A percentile compares a stretch with the other conserved stretches of the same genome.
These are phyloP conservation scores for Thelonectria blattea DNA, from an alignment of 2,329 filamentous ascomycete species.

Conservation along the genomic window DNA sequence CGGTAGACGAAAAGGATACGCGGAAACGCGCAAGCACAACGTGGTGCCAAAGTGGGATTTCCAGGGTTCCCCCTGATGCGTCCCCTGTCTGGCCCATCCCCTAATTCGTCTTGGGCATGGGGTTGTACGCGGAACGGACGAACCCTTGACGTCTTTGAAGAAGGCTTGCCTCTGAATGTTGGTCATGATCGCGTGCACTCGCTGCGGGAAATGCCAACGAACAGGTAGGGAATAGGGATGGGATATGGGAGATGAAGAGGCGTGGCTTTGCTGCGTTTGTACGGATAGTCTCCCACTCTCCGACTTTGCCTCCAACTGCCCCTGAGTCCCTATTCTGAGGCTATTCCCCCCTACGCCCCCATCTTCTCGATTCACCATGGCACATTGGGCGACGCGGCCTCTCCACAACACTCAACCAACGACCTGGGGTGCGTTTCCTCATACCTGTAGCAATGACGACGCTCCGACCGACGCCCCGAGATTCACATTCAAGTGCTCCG, in stretches of 20 bases:
- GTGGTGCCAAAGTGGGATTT: conserved; percentile 7
- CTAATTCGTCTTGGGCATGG: not conserved
- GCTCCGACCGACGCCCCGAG: conserved; percentile 12
- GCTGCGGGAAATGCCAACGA: too few relatives aligned
- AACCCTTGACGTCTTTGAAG: not conserved
- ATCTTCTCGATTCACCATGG: not conserved
- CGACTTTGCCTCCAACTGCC: not conserved
- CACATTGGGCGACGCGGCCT: conserved; percentile 16
- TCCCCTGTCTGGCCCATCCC: not conserved
- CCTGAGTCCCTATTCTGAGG: not conserved
- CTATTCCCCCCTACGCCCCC: too few relatives aligned
- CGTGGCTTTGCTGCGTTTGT: not conserved
- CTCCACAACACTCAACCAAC: conserved; percentile 6
- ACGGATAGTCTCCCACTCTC: not conserved
- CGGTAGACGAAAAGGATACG: not conserved
- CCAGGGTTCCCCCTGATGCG: not conserved
- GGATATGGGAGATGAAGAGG: not conserved
- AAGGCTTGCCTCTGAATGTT: not conserved
- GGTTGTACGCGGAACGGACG: not conserved
- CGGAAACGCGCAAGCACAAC: conserved; percentile 6
- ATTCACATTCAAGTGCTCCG: conserved; percentile 7
- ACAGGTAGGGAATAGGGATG: too few relatives aligned
- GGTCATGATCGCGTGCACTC: too few relatives aligned
- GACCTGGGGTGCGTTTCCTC: not conserved
- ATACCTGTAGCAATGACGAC: conserved; percentile 6